Conservation (phyloP, 352 stramenopile genomes). For the Pythium vanterpoolii region DNA sequence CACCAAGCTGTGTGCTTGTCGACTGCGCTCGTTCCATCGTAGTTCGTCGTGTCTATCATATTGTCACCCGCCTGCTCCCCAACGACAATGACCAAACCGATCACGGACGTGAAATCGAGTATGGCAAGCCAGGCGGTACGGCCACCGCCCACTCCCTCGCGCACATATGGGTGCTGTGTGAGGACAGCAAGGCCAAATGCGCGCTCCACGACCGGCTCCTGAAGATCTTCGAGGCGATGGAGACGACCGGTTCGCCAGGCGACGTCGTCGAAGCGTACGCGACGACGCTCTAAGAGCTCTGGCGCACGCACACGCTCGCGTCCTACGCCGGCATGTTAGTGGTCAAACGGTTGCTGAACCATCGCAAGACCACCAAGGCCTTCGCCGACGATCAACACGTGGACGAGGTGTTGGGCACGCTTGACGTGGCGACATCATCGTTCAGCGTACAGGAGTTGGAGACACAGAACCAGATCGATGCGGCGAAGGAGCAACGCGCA, state of each 20-base stretch:
- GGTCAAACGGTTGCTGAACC: conserved; percentile 1
- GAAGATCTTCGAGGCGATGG: background rate
- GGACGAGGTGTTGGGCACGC: background rate
- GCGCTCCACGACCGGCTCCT: background rate
- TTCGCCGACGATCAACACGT: background rate
- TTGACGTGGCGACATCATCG: background rate
- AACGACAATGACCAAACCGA: too few relatives aligned
- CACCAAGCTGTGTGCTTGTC: too few relatives aligned
- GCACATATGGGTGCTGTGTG: too few relatives aligned
- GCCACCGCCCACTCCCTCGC: too few relatives aligned
- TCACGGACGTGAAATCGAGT: too few relatives aligned
- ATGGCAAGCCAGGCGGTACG: too few relatives aligned
- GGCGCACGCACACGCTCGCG: background rate
- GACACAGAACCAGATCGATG: background rate
- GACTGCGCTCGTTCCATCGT: too few relatives aligned
- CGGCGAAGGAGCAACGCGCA: background rate
- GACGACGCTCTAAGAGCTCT: background rate
- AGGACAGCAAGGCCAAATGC: background rate
- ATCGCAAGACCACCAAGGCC: background rate
- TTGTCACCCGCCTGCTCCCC: too few relatives aligned
- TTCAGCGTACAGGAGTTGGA: background rate
- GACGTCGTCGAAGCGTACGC: background rate
- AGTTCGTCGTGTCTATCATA: too few relatives aligned
- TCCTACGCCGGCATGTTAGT: background rate
- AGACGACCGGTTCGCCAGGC: background rate